These are phyloP conservation scores for Citrus hindsii DNA, from an alignment of 345 rosid species.

Conservation along the genomic window DNA sequence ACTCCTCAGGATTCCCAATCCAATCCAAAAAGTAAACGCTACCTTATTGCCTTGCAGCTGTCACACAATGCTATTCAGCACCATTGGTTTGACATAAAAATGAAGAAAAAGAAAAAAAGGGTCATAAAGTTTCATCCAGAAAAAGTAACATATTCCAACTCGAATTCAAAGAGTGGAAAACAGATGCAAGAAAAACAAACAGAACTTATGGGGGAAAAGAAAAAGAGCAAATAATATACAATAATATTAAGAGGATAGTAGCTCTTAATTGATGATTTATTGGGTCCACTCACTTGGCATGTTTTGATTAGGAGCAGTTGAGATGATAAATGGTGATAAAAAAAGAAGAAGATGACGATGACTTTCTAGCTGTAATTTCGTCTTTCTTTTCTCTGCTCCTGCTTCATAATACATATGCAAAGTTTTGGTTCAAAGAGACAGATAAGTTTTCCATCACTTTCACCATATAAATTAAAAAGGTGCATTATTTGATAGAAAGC, in stretches of 20 bases:
- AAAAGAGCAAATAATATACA: too few species aligned
- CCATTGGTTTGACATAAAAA: neutral
- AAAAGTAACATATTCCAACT: neutral
- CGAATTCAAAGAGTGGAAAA: neutral
- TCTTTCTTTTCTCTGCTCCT: neutral
- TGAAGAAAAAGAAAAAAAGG: neutral
- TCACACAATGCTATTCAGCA: neutral
- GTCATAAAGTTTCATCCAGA: neutral
- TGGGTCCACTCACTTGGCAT: neutral
- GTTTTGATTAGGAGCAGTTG: neutral
- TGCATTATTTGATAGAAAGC: neutral
- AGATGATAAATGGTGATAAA: too few species aligned
- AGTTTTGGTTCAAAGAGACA: neutral
- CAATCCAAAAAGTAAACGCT: too few species aligned
- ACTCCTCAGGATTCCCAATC: too few species aligned
- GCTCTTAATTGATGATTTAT: neutral
- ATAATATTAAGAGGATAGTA: too few species aligned
- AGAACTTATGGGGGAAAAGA: neutral
- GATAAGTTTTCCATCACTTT: neutral
- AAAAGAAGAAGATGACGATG: neutral
- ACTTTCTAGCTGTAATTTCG: conserved; percentile 4
- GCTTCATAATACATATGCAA: neutral
- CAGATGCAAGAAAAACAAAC: neutral
- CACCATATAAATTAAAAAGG: neutral
- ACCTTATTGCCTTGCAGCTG: neutral